These are phyloP conservation scores for Camellia lanceoleosa DNA, from an alignment of 148 eudicot species.

Conservation along the genomic window DNA sequence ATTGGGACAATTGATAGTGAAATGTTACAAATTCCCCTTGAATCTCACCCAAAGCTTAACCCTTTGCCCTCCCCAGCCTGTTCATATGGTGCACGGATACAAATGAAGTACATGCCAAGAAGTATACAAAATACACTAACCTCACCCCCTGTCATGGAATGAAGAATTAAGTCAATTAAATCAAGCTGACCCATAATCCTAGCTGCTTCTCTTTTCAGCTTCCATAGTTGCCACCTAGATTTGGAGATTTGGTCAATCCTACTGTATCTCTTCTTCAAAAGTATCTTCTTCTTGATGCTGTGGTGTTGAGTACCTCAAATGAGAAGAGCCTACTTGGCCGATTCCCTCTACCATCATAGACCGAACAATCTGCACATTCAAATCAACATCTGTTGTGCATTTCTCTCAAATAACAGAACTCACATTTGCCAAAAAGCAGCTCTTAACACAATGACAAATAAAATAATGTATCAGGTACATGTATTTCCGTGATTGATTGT, in stretches of 20 bases:
- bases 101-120: neutral
- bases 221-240: constrained; percentile 7
- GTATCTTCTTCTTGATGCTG: neutral
- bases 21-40: neutral
- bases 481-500: neutral
- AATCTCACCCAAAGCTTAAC: neutral
- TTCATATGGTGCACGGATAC: neutral
- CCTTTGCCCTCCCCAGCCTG: neutral
- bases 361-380: constrained; percentile 13
- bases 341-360: constrained; percentile 7
- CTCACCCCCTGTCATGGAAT: neutral
- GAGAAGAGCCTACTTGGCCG: constrained; percentile 13
- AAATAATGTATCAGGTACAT: neutral
- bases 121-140: no score
- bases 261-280: constrained; percentile 8
- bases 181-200: neutral
- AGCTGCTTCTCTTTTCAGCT: neutral
- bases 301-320: neutral
- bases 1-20: no score
- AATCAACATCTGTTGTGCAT: neutral
- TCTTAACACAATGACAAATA: neutral
- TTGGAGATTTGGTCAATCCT: neutral
- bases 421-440: neutral
- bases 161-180: neutral
- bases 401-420: neutral